Evolutionary conservation across 179 eudicot genomes (phyloP).

Genomic region (Nepenthes alata): DNA sequence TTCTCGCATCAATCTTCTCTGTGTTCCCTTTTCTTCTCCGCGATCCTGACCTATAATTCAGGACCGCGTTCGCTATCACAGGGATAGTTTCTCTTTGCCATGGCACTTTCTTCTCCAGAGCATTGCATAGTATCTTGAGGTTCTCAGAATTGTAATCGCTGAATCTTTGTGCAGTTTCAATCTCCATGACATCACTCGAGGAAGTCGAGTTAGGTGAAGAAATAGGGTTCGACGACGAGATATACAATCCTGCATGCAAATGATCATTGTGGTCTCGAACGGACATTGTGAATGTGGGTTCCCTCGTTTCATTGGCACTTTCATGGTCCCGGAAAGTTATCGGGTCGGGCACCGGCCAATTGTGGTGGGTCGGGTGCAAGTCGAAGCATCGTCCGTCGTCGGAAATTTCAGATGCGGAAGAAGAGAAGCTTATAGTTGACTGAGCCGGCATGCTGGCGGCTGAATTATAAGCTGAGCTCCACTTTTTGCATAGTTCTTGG

Average conservation of each 20-base stretch:
- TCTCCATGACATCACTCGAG: slow-evolving; percentile 41
- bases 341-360: slow-evolving; percentile 11
- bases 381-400: slow-evolving; percentile 23
- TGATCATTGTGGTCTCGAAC: slow-evolving; percentile 12
- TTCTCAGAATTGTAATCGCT: slow-evolving; percentile 39
- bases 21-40: slow-evolving; percentile 22
- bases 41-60: slow-evolving; percentile 44
- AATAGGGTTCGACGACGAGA: slow-evolving; percentile 24
- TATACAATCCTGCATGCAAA: slow-evolving; percentile 5
- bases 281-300: slow-evolving; percentile 13
- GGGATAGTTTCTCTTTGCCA: slow-evolving; percentile 33
- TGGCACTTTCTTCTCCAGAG: slow-evolving; percentile 42
- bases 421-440: slow-evolving; percentile 31
- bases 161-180: slow-evolving; percentile 28
- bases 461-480: slow-evolving; percentile 37
- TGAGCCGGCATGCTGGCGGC: slow-evolving; percentile 25
- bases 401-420: slow-evolving; percentile 18
- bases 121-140: slow-evolving; percentile 31
- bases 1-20: slow-evolving; percentile 13
- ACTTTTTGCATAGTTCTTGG: slow-evolving; percentile 34
- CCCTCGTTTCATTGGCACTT: slow-evolving; percentile 1
- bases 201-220: slow-evolving; percentile 38
- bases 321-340: slow-evolving; percentile 17
- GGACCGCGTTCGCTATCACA: slow-evolving; percentile 38
- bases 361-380: slow-evolving; percentile 9